Conservation (phyloP, 345 rosid genomes). For the Cochlearia excelsa region DNA sequence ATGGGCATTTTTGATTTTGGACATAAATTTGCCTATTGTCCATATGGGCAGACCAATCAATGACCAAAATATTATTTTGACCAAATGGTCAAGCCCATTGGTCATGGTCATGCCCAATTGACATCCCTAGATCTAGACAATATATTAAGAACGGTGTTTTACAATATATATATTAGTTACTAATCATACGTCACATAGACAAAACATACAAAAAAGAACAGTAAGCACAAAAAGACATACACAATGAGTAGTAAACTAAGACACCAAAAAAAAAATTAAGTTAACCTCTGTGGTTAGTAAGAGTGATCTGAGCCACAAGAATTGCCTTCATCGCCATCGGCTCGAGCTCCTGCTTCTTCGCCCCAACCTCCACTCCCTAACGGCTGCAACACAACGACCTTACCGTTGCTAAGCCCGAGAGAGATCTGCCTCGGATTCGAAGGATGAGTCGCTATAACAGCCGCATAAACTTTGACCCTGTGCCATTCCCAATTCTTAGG, state of each 20-base stretch:
- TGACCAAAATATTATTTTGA: too few species aligned
- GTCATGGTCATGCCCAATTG: too few species aligned
- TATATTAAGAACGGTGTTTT: too few species aligned
- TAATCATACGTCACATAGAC: too few species aligned
- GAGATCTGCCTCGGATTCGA: conserved; percentile 61
- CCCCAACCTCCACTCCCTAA: conserved; percentile 53
- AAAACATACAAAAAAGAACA: conserved; percentile 3
- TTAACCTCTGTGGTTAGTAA: conserved; percentile 3
- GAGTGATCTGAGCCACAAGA: conserved; percentile 12
- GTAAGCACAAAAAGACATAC: background rate
- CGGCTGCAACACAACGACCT: conserved; percentile 60
- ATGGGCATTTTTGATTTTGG: too few species aligned
- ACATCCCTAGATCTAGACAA: too few species aligned
- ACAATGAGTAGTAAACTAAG: background rate
- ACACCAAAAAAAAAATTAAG: background rate
- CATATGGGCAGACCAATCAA: too few species aligned
- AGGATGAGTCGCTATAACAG: conserved; percentile 63
- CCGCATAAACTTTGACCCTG: conserved; percentile 37
- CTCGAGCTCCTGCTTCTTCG: conserved; percentile 1
- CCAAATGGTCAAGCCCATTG: too few species aligned
- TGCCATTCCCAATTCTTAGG: background rate
- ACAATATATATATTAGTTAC: too few species aligned
- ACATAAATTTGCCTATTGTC: too few species aligned
- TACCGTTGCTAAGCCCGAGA: conserved; percentile 61
- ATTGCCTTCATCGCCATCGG: conserved; percentile 11